Evolutionary conservation across 2,329 filamentous ascomycete species (phyloP), one percentile per base, ranked within the genome.

Genomic region (Colletotrichum sp.): DNA sequence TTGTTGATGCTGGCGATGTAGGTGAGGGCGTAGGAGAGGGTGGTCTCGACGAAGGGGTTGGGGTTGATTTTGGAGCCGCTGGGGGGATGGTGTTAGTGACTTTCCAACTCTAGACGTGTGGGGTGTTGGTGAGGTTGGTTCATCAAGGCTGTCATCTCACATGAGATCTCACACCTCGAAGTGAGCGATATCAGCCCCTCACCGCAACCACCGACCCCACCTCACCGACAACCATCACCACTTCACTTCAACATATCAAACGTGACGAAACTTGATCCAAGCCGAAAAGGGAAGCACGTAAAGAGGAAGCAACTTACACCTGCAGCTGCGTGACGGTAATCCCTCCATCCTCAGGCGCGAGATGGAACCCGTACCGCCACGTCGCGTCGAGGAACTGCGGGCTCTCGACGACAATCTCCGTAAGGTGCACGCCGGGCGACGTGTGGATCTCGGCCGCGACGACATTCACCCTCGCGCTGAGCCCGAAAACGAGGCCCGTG

Each of bases 11-110:
- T 83, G 83, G 89, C 84, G 86, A 95, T 93, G 86, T 98, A 98
- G 71, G 94, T 97, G 80, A 99, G 90, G 71, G 92, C 95, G 87
- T 98, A 99, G 85, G 90, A 92, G 74, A 99, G 90, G 2, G 97
- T 95, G 13, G 95, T 98, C 87, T 99, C 96, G 78, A 99, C 94
- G 84, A 99, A 99, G 16, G 93, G 92, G 83, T 99, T 99, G 75
- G 85, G 79, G 80, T 30, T 71, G 25, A 76, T 74, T 27, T 69
- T 76, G 44, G 70, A 76, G 71, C 74, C 74, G 59, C 74, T 76
- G 59, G 61, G 61, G 61, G 32, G 44, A 15, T 57, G 44, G n/a
- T 39, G 39, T 64, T 27, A 68, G 64, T 69, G 29, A 76, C 39
- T 15, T 34, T 62, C 9, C 5, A 32, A 6, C 2, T 8, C 63